These are phyloP conservation scores for Kodamaea fungicola DNA, from an alignment of 1,139 yeast species.

Conservation along the genomic window DNA sequence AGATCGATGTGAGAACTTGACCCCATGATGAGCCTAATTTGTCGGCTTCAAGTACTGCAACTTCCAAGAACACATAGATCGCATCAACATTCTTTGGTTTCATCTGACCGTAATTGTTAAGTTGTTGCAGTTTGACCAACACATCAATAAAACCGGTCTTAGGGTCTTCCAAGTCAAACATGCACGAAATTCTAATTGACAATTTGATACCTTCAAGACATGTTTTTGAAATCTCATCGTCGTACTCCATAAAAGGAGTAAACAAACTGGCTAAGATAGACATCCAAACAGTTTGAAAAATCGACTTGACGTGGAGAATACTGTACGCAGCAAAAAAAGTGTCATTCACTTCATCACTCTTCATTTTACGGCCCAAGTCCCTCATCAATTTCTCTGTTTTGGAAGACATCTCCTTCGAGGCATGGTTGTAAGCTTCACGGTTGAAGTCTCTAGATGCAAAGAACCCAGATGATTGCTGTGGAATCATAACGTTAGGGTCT, in stretches of 20 bases:
- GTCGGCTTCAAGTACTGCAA: conserved; percentile 79
- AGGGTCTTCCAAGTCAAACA: conserved; percentile 81
- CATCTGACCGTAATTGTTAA: conserved; percentile 77
- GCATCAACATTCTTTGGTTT: conserved; percentile 80
- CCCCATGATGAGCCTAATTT: conserved; percentile 73
- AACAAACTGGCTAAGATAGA: conserved; percentile 91
- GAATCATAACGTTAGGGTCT: conserved; percentile 38
- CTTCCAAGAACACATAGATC: conserved; percentile 65
- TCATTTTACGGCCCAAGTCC: conserved; percentile 51
- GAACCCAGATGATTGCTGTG: conserved; percentile 46
- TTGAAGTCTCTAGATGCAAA: conserved; percentile 74
- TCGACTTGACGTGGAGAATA: conserved; percentile 86
- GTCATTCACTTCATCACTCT: conserved; percentile 26
- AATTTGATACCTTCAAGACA: conserved; percentile 85
- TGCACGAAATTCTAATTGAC: conserved; percentile 78
- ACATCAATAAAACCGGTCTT: conserved; percentile 89
- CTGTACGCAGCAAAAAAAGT: conserved; percentile 59
- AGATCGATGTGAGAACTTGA: conserved; percentile 74
- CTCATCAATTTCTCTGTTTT: conserved; percentile 87
- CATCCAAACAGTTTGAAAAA: conserved; percentile 97
- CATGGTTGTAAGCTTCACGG: conserved; percentile 86
- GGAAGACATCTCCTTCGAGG: conserved; percentile 85
- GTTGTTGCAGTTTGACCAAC: conserved; percentile 78
- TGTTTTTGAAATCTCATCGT: conserved; percentile 62
- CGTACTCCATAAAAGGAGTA: conserved; percentile 88